These are phyloP conservation scores for Polytrichum formosum DNA, from an alignment of 225 moss, liverwort and hornwort species.

Conservation along the genomic window DNA sequence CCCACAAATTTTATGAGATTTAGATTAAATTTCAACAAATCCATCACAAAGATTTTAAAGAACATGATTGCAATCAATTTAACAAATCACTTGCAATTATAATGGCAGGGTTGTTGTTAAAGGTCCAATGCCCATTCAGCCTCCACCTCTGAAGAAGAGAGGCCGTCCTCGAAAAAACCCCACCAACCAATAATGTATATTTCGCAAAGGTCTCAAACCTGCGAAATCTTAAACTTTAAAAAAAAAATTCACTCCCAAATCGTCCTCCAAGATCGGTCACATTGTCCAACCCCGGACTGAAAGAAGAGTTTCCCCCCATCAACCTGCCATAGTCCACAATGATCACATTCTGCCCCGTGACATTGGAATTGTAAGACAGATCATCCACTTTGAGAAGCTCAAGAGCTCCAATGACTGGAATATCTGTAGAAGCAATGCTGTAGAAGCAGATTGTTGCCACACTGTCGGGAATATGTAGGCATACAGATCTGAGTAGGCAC, in stretches of 20 bases:
- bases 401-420: conserved; percentile 73
- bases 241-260: conserved; percentile 74
- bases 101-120: too few relatives aligned
- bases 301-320: conserved; percentile 54
- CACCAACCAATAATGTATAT: too few relatives aligned
- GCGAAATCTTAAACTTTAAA: too few relatives aligned
- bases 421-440: conserved; percentile 66
- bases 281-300: conserved; percentile 83
- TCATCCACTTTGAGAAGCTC: conserved; percentile 77
- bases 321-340: conserved; percentile 78
- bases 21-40: too few relatives aligned
- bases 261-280: conserved; percentile 78
- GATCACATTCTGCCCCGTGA: conserved; percentile 70
- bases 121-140: too few relatives aligned
- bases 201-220: too few relatives aligned
- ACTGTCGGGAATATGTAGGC: conserved; percentile 69
- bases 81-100: too few relatives aligned
- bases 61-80: too few relatives aligned
- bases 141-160: too few relatives aligned
- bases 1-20: too few relatives aligned
- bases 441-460: conserved; percentile 80
- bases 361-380: conserved; percentile 41
- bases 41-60: too few relatives aligned
- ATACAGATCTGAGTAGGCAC: conserved; percentile 74
- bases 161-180: too few relatives aligned